Evolutionary conservation across 208 protist genomes (phyloP).

Genomic region (Leishmania guyanensis): DNA sequence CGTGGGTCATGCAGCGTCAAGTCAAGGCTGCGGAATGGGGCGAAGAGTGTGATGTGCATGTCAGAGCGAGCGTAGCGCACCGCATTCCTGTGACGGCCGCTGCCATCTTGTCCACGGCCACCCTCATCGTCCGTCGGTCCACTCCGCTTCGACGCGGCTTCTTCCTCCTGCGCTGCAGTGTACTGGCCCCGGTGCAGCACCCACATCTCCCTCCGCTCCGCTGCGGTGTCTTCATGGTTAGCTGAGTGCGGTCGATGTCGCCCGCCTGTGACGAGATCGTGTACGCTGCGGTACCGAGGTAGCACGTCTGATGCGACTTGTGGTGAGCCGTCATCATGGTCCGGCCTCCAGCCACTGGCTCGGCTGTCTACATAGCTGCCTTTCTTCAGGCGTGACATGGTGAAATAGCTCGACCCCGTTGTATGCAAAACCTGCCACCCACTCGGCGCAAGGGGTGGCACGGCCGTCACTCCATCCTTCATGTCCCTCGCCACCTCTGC

Average conservation of each 20-base stretch:
- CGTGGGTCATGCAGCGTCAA: constrained; percentile 52
- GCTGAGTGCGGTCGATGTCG: neutral
- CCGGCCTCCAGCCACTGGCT: neutral
- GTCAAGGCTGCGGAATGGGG: constrained; percentile 77
- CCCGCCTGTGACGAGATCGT: constrained; percentile 34
- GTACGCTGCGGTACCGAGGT: constrained; percentile 65
- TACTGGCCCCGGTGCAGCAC: constrained; percentile 10
- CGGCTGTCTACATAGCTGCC: neutral
- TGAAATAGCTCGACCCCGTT: constrained; percentile 61
- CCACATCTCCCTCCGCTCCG: constrained; percentile 5
- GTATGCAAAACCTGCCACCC: constrained; percentile 72
- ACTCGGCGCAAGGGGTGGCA: constrained; percentile 70
- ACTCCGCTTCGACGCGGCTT: neutral
- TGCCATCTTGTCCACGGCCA: neutral
- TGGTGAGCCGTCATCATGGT: neutral
- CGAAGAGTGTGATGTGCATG: constrained; percentile 56
- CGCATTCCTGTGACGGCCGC: neutral
- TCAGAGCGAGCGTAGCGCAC: constrained; percentile 35
- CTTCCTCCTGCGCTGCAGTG: neutral
- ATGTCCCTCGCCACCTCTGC: constrained; percentile 76
- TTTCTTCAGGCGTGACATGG: constrained; percentile 35
- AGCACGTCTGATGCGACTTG: neutral
- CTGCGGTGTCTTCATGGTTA: neutral
- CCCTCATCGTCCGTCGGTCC: neutral
- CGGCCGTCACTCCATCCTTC: constrained; percentile 59